Conservation (phyloP, 2,329 filamentous ascomycete genomes). For the Penicillium sclerotigenum region DNA sequence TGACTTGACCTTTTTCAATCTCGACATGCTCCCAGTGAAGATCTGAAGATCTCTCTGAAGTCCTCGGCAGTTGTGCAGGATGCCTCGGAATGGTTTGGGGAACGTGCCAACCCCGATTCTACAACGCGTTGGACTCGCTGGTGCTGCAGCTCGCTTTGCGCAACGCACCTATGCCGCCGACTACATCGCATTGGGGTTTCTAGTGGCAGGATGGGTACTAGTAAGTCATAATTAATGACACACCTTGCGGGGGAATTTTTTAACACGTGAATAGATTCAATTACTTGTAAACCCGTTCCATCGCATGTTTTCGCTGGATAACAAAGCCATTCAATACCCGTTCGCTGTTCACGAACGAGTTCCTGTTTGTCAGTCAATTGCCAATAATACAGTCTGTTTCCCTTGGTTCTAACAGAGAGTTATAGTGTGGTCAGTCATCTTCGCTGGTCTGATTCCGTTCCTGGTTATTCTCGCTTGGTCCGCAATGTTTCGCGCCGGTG, state of each 20-base stretch:
- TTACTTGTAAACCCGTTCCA: conserved; percentile 80
- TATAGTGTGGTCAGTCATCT: conserved; percentile 68
- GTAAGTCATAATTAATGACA: conserved; percentile 18
- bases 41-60: conserved; percentile 8
- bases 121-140: conserved; percentile 41
- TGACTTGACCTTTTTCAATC: neutral
- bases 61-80: conserved; percentile 10
- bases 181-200: conserved; percentile 71
- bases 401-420: neutral
- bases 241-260: neutral
- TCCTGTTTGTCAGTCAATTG: conserved; percentile 59
- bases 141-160: conserved; percentile 52
- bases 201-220: conserved; percentile 61
- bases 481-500: conserved; percentile 56
- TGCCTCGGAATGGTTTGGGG: conserved; percentile 31
- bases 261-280: conserved; percentile 51
- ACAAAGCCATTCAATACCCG: conserved; percentile 79
- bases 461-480: conserved; percentile 65
- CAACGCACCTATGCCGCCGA: conserved; percentile 81
- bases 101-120: conserved; percentile 22
- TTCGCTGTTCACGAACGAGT: conserved; percentile 83
- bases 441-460: conserved; percentile 71
- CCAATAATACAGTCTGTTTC: neutral
- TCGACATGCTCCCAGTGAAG: conserved; percentile 1
- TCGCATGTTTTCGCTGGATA: conserved; percentile 87